Evolutionary conservation across 495 filamentous ascomycete genomes (phyloP).

Genomic region (Aspergillus conjunctus): DNA sequence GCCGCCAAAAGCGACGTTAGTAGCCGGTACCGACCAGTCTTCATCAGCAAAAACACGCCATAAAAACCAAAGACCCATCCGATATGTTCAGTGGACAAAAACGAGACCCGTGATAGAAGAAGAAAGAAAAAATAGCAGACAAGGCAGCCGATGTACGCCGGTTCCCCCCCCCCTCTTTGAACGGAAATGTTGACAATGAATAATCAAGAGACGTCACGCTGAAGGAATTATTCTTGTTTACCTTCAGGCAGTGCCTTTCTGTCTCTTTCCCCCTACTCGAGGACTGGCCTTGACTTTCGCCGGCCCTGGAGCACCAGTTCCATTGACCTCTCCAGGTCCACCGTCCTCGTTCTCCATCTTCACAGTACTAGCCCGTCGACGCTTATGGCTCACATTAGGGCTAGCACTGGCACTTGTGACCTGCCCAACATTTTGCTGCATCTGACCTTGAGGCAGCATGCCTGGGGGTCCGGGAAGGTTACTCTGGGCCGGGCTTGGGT

Average conservation of each 20-base stretch:
- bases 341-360: constrained; percentile 72
- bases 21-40: constrained; percentile 25
- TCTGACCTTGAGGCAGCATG: constrained; percentile 75
- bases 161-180: constrained; percentile 34
- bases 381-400: constrained; percentile 76
- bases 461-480: constrained; percentile 48
- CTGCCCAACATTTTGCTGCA: constrained; percentile 59
- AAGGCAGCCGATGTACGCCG: constrained; percentile 41
- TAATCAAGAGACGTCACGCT: constrained; percentile 17
- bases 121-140: constrained; percentile 26
- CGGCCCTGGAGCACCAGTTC: constrained; percentile 38
- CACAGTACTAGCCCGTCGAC: constrained; percentile 72
- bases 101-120: constrained; percentile 25
- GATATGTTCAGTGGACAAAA: constrained; percentile 29
- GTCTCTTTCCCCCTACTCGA: constrained; percentile 54
- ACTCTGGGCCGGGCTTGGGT: constrained; percentile 50
- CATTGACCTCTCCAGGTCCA: constrained; percentile 51
- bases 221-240: constrained; percentile 8
- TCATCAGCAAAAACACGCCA: constrained; percentile 15
- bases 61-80: constrained; percentile 23
- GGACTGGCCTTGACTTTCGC: constrained; percentile 61
- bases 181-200: constrained; percentile 26
- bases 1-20: constrained; percentile 8
- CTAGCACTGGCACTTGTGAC: constrained; percentile 82
- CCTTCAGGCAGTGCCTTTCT: constrained; percentile 49